Evolutionary conservation across 2,329 filamentous ascomycete genomes (phyloP), one percentile per base, ranked within the genome.

Genomic region (Xylariomycetidae sp.): DNA sequence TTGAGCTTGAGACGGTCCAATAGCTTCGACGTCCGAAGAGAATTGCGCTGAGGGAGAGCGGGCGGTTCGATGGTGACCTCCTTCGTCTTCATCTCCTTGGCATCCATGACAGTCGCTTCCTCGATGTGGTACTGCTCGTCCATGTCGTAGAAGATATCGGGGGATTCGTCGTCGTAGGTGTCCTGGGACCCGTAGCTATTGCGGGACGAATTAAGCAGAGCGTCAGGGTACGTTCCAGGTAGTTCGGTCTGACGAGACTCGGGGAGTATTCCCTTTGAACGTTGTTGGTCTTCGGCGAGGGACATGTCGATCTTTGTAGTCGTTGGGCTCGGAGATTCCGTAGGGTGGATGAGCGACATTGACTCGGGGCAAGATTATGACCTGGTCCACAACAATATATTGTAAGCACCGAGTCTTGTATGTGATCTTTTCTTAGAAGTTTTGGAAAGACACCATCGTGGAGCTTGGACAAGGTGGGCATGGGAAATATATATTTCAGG

Each of bases 31-130:
- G 61, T 57, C 46, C 73, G 59, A 15, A 70, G 62, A 8, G 66
- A 55, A 49, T 70, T 75, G 61, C 65, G 72, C 40, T 61, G 57
- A 2, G 73, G 73, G 5, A 77, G 56, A 25, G 66, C 64, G 8
- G 72, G 72, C 16, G 63, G 47, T 31, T 55, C 49, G 12, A 55
- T 45, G 5, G 42, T 46, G 25, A 42, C 27, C 28, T 44, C 37
- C 23, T 49, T 47, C 17, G 38, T 44, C 36, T 44, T 44, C 18
- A 38, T 27, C 23, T 55, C 52, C 27, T 41, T 47, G 13, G 50
- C 44, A 31, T 54, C 44, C 26, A 56, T 37, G 18, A 54, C 25
- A 16, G 46, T 50, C 4, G 50, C 51, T 34, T 54, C 49, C 37
- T 50, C 49, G 33, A 54, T 36, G 23, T 48, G 28, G 36, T 45